Conservation (phyloP, 192 early-diverging fungal genomes). For the Coemansia nantahalensis region DNA sequence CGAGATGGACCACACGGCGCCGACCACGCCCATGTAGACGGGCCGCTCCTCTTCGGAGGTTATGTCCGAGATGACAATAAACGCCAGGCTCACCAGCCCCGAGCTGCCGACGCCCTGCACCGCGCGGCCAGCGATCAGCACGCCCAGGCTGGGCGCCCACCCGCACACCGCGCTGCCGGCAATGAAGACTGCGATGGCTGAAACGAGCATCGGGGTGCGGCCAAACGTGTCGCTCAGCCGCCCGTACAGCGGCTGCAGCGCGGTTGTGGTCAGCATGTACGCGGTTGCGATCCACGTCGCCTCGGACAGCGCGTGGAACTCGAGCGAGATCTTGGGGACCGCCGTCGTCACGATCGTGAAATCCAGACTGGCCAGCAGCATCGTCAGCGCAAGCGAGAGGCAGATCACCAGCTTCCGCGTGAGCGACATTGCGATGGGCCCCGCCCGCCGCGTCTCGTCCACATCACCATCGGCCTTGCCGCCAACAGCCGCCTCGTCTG, state of each 20-base stretch:
- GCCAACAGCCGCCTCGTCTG: background rate
- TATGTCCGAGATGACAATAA: constrained; percentile 67
- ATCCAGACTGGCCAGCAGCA: constrained; percentile 60
- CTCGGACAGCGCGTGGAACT: constrained; percentile 55
- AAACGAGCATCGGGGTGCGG: constrained; percentile 55
- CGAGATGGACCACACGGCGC: constrained; percentile 55
- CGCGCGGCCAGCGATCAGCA: constrained; percentile 64
- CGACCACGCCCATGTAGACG: constrained; percentile 57
- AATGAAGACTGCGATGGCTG: constrained; percentile 54
- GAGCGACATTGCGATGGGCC: constrained; percentile 9
- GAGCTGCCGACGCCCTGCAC: constrained; percentile 66
- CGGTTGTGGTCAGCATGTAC: constrained; percentile 65
- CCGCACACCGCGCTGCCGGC: constrained; percentile 53
- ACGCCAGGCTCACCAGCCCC: constrained; percentile 58
- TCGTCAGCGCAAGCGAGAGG: constrained; percentile 49
- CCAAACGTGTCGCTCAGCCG: constrained; percentile 84
- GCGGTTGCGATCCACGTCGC: constrained; percentile 74
- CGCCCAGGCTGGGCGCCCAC: constrained; percentile 57
- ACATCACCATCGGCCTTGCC: too few species aligned
- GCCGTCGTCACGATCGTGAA: constrained; percentile 64
- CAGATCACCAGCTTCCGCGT: constrained; percentile 30
- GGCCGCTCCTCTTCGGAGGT: constrained; percentile 58
- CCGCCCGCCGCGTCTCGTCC: background rate
- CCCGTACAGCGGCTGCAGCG: constrained; percentile 76
- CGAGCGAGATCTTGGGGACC: constrained; percentile 56